A percentile compares a stretch with the other conserved stretches of the same genome.
Conservation (phyloP, 2,329 filamentous ascomycete species). For the Cladosporium colombiae region DNA sequence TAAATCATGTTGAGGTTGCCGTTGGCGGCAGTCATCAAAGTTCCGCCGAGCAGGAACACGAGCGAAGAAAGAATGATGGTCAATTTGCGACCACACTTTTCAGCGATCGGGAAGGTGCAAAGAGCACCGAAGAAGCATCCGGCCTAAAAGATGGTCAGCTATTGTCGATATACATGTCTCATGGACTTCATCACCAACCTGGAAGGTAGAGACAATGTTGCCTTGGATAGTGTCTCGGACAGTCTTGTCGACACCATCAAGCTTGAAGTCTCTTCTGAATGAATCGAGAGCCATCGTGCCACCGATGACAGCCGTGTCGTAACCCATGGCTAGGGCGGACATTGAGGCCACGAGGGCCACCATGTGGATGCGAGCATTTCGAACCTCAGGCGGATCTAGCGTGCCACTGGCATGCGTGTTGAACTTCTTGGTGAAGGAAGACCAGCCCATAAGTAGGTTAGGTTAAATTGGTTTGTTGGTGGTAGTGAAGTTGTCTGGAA, state of each 20-base stretch:
- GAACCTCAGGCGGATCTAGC: conserved; percentile 61
- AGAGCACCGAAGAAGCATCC: conserved; percentile 44
- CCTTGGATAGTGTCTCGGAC: conserved; percentile 44
- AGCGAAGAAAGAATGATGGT: conserved; percentile 50
- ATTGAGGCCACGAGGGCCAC: conserved; percentile 59
- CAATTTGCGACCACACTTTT: conserved; percentile 51
- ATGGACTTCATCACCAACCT: conserved; percentile 20
- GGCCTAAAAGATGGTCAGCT: conserved; percentile 21
- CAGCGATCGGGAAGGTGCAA: conserved; percentile 49
- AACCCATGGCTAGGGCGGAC: conserved; percentile 40
- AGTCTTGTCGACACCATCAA: conserved; percentile 38
- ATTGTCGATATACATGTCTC: neutral
- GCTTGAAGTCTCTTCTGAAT: conserved; percentile 41
- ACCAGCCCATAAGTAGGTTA: conserved; percentile 21
- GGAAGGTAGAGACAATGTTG: conserved; percentile 43
- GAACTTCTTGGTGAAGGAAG: conserved; percentile 20
- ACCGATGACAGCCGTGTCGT: conserved; percentile 41
- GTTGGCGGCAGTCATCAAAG: conserved; percentile 42
- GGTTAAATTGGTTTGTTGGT: conserved; percentile 1
- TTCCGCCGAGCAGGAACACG: conserved; percentile 47
- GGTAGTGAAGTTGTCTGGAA: neutral
- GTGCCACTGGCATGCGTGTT: conserved; percentile 20
- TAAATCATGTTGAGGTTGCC: conserved; percentile 41
- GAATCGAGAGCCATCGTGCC: conserved; percentile 44
- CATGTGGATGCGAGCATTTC: conserved; percentile 67